Base-by-base conservation (phyloP, 2,329 filamentous ascomycete species). In the Neobulgaria alba region DNA sequence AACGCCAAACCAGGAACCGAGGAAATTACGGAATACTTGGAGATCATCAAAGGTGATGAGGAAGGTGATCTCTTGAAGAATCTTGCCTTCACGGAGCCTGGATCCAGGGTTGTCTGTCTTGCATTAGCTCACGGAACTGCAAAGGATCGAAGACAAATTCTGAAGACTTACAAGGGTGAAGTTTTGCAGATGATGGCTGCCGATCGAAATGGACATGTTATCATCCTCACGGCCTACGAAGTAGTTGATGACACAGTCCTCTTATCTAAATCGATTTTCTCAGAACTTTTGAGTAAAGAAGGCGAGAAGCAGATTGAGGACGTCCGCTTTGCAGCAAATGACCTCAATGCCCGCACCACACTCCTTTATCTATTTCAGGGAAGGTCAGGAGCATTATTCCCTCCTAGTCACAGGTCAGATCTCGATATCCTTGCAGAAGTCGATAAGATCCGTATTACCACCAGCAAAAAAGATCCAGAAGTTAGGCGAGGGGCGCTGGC, bases 211-310 rank as follows among this genome's bases (percentile, higher is more conserved):
- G 92, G 79, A 2, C 87, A 95, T 58, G 71, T 82, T 47, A 75
- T 96, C 39, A 76, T 98, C 23, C 72, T 96, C 41, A 74, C 88
- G 2, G 86, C 87, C 1, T 88, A 89, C 59, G 92, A 96, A 55
- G 81, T 95, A 36, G 79, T 95, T 36, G 92, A 98, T 54, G 92
- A 98, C 61, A 98, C 92, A 8, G 89, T 93, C 50, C 71, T 95
- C 57, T 85, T 79, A 3, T 73, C 79, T 37, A 96, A 94, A 66
- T 73, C 84, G 21, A 84, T 98, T 50, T 87, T 95, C 63, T 73
- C 85, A 0, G 90, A 96, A 62, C 70, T 98, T 10, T 66, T 95
- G 14, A 85, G 81, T 48, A 84, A 85, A 56, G 76, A 79, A 45
- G 70, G 73, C 17, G 70, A 79, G 41, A 71, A 72, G 42, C 69